Evolutionary conservation across 1,284 basidiomycete genomes (phyloP).

Genomic region (Cutaneotrichosporon cutaneum): DNA sequence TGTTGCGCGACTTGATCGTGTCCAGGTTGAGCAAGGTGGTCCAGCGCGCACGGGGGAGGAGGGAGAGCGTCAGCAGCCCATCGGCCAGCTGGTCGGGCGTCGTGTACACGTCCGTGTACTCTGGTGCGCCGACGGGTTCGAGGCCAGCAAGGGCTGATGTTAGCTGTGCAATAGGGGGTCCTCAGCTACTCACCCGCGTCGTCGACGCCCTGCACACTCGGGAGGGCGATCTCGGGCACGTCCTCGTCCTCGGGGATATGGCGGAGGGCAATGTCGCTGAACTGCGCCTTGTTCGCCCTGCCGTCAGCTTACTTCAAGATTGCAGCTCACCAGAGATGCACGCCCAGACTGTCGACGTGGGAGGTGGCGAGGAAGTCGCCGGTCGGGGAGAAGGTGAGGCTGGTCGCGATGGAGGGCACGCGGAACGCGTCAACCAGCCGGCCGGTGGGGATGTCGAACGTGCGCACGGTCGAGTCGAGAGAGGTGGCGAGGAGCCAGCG

Average conservation of each 20-base stretch:
- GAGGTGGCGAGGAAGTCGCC: constrained; percentile 94
- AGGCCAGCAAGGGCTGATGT: constrained; percentile 69
- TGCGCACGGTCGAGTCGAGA: constrained; percentile 87
- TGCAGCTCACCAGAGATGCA: constrained; percentile 96
- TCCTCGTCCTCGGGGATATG: constrained; percentile 71
- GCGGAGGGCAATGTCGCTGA: constrained; percentile 77
- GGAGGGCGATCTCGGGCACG: constrained; percentile 67
- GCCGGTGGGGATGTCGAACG: constrained; percentile 93
- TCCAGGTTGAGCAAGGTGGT: constrained; percentile 95
- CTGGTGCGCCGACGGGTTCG: constrained; percentile 60
- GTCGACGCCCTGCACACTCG: constrained; percentile 75
- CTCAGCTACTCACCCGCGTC: too few relatives aligned
- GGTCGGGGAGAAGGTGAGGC: constrained; percentile 87
- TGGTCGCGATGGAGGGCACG: constrained; percentile 85
- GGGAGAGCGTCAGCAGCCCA: constrained; percentile 84
- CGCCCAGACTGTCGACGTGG: constrained; percentile 89
- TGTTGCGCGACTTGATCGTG: constrained; percentile 93
- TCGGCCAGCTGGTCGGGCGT: constrained; percentile 82
- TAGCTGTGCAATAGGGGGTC: too few relatives aligned
- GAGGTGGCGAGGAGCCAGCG: constrained; percentile 88
- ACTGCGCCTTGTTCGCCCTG: constrained; percentile 96
- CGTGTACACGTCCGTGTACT: constrained; percentile 67
- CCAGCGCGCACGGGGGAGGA: constrained; percentile 91
- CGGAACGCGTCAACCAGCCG: constrained; percentile 88
- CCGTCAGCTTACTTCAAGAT: too few relatives aligned